These are phyloP conservation scores for Paxillus ammoniavirescens DNA, from an alignment of 768 basidiomycete species.

Conservation along the genomic window DNA sequence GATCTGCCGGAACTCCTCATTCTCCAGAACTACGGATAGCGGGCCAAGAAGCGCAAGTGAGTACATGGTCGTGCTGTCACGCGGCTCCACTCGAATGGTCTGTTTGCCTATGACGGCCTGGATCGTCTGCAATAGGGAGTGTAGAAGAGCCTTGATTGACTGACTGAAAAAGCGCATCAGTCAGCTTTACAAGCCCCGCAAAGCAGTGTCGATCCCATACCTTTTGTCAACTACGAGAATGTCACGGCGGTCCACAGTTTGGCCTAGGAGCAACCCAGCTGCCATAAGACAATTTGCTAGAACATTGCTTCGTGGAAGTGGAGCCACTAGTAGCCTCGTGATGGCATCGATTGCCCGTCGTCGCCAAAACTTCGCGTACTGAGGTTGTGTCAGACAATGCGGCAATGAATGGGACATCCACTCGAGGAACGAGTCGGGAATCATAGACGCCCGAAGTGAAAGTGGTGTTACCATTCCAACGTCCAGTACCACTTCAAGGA, in stretches of 20 bases:
- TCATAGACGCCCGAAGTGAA: neutral
- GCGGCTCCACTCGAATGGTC: neutral
- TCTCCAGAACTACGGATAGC: slow-evolving; percentile 1
- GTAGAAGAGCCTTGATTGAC: neutral
- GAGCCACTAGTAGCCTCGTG: slow-evolving; percentile 1
- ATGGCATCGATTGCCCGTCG: neutral
- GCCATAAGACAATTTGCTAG: slow-evolving; percentile 10
- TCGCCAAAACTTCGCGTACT: neutral
- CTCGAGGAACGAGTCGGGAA: neutral
- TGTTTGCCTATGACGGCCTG: neutral
- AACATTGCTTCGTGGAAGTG: neutral
- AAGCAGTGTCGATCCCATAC: neutral
- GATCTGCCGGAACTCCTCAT: slow-evolving; percentile 2
- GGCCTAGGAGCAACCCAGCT: slow-evolving; percentile 4
- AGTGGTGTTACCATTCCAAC: slow-evolving; percentile 1
- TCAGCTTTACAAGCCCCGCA: neutral
- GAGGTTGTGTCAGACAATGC: neutral
- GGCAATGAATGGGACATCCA: slow-evolving; percentile 8
- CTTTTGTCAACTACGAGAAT: slow-evolving; percentile 10
- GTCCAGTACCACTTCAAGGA: slow-evolving; percentile 1
- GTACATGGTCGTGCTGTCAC: slow-evolving; percentile 2
- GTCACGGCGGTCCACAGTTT: slow-evolving; percentile 4
- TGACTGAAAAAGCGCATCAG: neutral
- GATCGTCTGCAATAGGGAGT: neutral
- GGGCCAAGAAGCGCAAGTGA: slow-evolving; percentile 1